Evolutionary conservation across 2,329 filamentous ascomycete genomes (phyloP), one percentile per base, ranked within the genome.

Genomic region (Pseudocercospora cruenta): DNA sequence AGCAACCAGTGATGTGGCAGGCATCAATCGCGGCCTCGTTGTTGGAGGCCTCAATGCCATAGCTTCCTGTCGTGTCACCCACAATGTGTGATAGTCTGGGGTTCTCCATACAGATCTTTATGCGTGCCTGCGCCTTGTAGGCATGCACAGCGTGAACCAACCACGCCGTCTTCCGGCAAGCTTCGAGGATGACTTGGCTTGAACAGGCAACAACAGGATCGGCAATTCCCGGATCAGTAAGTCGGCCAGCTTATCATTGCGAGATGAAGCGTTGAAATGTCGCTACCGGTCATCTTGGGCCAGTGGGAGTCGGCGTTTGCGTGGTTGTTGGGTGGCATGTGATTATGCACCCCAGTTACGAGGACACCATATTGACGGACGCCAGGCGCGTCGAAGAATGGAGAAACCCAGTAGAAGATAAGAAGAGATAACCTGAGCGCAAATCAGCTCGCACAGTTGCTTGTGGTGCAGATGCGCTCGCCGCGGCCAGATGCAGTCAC

Each of bases 291-390:
- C 49, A 36, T 33, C n/a, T 33, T 36, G 22, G 49, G 31, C 31
- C 33, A 62, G 19, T 19, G 19, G 5, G 28, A 28, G 22, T 19
- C 7, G 39, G n/a, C 9, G 43, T 19, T 21, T 24, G 12, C 3
- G 26, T 53, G 49, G 49, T 53, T 55, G 31, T 43, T 58, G 9
- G 28, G 31, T 58, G n/a, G 55, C 55, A 58, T 58, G 55, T 58
- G 31, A 58, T 28, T 6, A 19, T 62, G 58, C 45, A 61, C 43
- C 58, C 43, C 58, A 53, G 58, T 33, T 33, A 49, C 51, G 24
- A 55, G 51, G 22, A 55, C 49, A 53, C 59, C 45, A 51, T 43
- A 24, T 36, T 54, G 47, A 43, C 47, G 47, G 22, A 43, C 59
- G 28, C 3, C 53, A 57, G 31, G 53, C 53, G 53, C n/a, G 53